Percentiles rank a stretch among this genome's conserved stretches.
These are phyloP conservation scores for Avena eriantha DNA, from an alignment of 176 grass and related monocot genomes.

Conservation along the genomic window DNA sequence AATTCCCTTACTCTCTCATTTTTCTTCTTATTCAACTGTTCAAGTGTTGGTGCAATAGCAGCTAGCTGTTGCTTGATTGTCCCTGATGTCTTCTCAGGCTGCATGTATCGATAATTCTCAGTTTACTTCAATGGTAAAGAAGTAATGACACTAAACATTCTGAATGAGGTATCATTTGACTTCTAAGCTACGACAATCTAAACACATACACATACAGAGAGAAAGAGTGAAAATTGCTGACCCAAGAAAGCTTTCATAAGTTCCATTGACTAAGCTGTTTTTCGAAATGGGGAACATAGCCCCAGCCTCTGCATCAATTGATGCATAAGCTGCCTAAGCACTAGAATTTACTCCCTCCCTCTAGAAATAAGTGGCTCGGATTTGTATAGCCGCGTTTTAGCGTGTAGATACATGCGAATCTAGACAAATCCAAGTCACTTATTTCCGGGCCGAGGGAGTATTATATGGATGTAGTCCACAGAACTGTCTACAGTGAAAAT, in stretches of 20 bases:
- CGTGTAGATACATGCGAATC: too few species aligned
- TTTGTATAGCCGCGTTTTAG: too few species aligned
- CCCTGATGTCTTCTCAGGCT: slow-evolving; percentile 92
- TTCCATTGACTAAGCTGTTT: not conserved
- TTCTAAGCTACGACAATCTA: slow-evolving; percentile 31
- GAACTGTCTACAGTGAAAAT: slow-evolving; percentile 26
- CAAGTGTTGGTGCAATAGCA: slow-evolving; percentile 83
- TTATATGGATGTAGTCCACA: not conserved
- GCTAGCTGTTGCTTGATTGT: slow-evolving; percentile 97
- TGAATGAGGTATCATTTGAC: not conserved
- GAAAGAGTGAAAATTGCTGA: not conserved
- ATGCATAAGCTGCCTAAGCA: not conserved
- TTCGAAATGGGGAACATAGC: too few species aligned
- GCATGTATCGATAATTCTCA: slow-evolving; percentile 23
- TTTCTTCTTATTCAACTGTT: slow-evolving; percentile 86
- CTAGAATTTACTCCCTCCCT: not conserved
- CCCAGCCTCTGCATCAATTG: too few species aligned
- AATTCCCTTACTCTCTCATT: slow-evolving; percentile 85
- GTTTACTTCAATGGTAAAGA: slow-evolving; percentile 27
- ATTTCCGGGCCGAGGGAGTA: too few species aligned
- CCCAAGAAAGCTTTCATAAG: not conserved
- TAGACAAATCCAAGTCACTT: too few species aligned
- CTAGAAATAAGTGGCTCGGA: too few species aligned
- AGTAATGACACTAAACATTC: not conserved
- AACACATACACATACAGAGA: not conserved